Base-by-base conservation (phyloP, 2,329 filamentous ascomycete genomes). In the Calonectria multiphialidica region DNA sequence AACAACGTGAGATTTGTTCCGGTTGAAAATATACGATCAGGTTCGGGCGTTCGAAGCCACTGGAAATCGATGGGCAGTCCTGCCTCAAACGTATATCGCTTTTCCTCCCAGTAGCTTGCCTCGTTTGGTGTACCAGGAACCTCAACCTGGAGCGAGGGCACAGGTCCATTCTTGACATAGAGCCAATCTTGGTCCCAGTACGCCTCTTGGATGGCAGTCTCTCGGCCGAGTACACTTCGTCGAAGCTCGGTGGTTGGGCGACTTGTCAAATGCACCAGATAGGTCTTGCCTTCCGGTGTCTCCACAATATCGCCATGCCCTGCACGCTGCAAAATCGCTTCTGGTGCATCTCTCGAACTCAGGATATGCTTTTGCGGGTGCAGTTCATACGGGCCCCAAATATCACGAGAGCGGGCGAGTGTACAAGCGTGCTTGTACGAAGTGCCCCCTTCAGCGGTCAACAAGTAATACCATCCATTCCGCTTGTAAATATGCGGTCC, bases 151-250 rank as follows among this genome's bases (percentile, higher is more conserved):
- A 92, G 82, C 1, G 87, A 89, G 1, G 89, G 89, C 10, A 89
- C 84, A 0, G 89, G 89, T 0, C 90, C 90, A 64, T 88, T 83
- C 80, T 91, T 91, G 45, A 92, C 84, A 72, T 91, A 91, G 3
- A 92, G 83, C 90, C 90, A 92, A 76, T 90, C 90, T 53, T 92
- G 88, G 13, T 88, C 83, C 90, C 90, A 92, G 78, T 86, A 88
- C 0, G 87, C 89, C 75, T 91, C 89, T 76, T 92, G 90, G 21
- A 92, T 89, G 1, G 84, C 83, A 0, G 89, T 90, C 80, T 91
- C 89, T 57, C 89, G 84, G 5, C 89, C 89, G 2, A 90, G 81
- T 0, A 90, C 86, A 63, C 88, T 90, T 10, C 89, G 84, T 1
- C 88, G 85, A 33, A 85, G 79, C 77, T 90, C 87, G 0, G 86